phyloP scores from a whole-genome alignment of 2,329 filamentous ascomycete species.

The Venturia carpophila region DNA sequence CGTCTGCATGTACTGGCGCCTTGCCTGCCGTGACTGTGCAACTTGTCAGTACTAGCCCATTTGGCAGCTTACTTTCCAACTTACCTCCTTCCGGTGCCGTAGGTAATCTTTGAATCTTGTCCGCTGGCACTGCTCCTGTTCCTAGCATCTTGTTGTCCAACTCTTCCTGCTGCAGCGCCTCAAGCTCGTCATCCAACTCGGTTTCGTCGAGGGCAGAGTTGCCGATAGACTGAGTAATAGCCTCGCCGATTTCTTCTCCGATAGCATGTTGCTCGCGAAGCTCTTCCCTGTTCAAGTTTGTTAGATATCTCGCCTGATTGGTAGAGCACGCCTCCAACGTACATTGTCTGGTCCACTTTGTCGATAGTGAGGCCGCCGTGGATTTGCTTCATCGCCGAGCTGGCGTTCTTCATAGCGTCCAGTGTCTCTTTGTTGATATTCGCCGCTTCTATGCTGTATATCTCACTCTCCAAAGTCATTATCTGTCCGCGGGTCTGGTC shows the following conservation, averaged over 20 bases:
- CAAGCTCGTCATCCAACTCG: constrained; percentile 79
- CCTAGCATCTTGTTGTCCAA: constrained; percentile 91
- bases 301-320: constrained; percentile 6
- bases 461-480: constrained; percentile 85
- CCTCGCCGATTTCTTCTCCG: constrained; percentile 84
- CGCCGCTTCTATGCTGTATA: constrained; percentile 92
- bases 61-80: constrained; percentile 31
- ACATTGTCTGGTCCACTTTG: constrained; percentile 94
- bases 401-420: constrained; percentile 85
- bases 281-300: constrained; percentile 57
- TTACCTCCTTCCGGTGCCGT: constrained; percentile 60
- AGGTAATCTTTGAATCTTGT: constrained; percentile 70
- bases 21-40: constrained; percentile 37
- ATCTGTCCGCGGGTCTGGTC: constrained; percentile 89
- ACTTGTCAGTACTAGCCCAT: background rate
- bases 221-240: constrained; percentile 64
- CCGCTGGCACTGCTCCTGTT: constrained; percentile 73
- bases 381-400: constrained; percentile 85
- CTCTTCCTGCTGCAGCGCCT: constrained; percentile 80
- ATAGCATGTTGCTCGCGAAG: constrained; percentile 87
- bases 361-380: constrained; percentile 85
- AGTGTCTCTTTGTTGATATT: constrained; percentile 98
- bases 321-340: constrained; percentile 36
- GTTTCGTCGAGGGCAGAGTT: constrained; percentile 71
- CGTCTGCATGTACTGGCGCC: constrained; percentile 38